phyloP scores from a whole-genome alignment of 2,329 filamentous ascomycete genomes.

The Colletotrichum limetticola region DNA sequence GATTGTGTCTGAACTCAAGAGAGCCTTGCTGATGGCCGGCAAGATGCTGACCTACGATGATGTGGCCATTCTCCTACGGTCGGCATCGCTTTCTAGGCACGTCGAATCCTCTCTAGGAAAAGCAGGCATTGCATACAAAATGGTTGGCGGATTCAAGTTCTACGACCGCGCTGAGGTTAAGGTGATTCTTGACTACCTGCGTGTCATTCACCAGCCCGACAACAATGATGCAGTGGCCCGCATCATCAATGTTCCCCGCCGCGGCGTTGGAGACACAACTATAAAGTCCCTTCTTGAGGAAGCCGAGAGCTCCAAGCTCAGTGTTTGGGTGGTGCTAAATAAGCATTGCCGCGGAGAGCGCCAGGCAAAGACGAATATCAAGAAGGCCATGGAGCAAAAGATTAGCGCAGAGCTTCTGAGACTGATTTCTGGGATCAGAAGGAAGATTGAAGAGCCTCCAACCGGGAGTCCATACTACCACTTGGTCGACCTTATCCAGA shows the following conservation, averaged over 20 bases:
- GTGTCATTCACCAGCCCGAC: conserved; percentile 84
- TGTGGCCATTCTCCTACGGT: conserved; percentile 87
- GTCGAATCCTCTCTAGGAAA: conserved; percentile 86
- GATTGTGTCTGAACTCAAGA: conserved; percentile 86
- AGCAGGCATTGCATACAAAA: conserved; percentile 85
- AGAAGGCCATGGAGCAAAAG: conserved; percentile 62
- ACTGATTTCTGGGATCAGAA: conserved; percentile 47
- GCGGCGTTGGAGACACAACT: conserved; percentile 84
- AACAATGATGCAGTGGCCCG: conserved; percentile 88
- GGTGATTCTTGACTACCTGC: conserved; percentile 86
- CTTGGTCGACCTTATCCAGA: conserved; percentile 61
- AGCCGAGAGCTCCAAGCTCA: conserved; percentile 74
- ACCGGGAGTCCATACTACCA: conserved; percentile 45
- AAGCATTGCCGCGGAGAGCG: conserved; percentile 64
- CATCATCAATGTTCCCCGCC: conserved; percentile 85
- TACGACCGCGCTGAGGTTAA: conserved; percentile 94
- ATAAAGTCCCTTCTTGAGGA: conserved; percentile 80
- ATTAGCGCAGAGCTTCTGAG: conserved; percentile 62
- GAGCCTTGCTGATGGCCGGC: conserved; percentile 77
- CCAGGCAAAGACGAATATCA: conserved; percentile 59
- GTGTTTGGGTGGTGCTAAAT: conserved; percentile 79
- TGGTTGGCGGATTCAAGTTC: conserved; percentile 91
- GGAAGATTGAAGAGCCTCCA: conserved; percentile 43
- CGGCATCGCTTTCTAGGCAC: conserved; percentile 83
- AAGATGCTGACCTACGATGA: conserved; percentile 79